A percentile compares a stretch with the other conserved stretches of the same genome.
Conservation (phyloP, 2,329 filamentous ascomycete genomes). For the Clarireedia hainanense region DNA sequence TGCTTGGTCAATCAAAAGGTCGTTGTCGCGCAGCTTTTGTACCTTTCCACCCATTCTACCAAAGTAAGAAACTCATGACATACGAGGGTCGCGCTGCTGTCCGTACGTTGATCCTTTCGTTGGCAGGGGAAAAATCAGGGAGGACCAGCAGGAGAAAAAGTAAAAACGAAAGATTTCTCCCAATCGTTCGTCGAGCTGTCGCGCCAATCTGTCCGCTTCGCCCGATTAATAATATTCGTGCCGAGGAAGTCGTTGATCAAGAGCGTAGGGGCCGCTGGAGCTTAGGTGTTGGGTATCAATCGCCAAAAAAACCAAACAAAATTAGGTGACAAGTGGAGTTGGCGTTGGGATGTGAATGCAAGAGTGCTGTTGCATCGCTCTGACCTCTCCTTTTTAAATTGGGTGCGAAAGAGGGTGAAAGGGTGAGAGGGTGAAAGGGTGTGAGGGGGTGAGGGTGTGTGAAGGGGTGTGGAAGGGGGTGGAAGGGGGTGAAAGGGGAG, state of each 20-base stretch:
- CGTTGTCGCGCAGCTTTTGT: constrained; percentile 1
- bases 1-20: constrained; percentile 1
- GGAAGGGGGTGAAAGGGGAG: neutral
- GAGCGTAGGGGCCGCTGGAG: neutral
- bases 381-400: neutral
- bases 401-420: neutral
- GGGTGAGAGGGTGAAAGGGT: neutral
- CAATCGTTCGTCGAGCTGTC: neutral
- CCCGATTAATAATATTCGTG: neutral
- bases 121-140: neutral
- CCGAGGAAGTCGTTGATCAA: neutral
- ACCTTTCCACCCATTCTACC: neutral
- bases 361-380: neutral
- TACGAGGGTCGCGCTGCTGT: constrained; percentile 1
- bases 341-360: constrained; percentile 2
- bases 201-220: neutral
- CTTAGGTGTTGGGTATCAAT: constrained; percentile 8
- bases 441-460: too few relatives aligned
- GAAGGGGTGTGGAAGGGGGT: too few relatives aligned
- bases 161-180: neutral
- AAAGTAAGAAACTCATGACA: neutral
- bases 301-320: neutral
- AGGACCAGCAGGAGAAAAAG: neutral
- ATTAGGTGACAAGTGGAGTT: constrained; percentile 7
- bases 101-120: neutral